Conservation (phyloP, 164 flowering plant species). For the Warburgia ugandensis region DNA sequence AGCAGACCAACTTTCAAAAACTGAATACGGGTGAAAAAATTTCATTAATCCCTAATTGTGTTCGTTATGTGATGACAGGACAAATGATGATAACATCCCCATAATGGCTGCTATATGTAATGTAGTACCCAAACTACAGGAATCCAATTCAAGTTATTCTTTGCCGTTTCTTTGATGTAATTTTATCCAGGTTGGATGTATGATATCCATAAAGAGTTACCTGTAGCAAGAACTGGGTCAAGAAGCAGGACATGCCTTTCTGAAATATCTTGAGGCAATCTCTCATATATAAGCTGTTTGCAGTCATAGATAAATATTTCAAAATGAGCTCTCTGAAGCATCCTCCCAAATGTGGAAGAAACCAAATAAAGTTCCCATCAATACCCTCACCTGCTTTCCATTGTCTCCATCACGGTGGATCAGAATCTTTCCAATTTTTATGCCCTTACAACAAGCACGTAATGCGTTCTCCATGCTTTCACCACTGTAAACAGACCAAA, state of each 20-base stretch:
- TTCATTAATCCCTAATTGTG: no score
- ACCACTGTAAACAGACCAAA: conserved; percentile 44
- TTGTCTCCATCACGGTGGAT: conserved; percentile 97
- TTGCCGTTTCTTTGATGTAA: no score
- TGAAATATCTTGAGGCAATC: conserved; percentile 84
- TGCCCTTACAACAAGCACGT: conserved; percentile 98
- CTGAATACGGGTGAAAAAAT: no score
- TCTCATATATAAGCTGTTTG: conserved; percentile 83
- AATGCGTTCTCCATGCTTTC: conserved; percentile 99
- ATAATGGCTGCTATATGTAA: no score
- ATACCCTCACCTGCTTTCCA: conserved; percentile 92
- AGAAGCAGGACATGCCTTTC: conserved; percentile 92
- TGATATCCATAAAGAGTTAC: no score
- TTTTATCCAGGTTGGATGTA: no score
- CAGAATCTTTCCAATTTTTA: conserved; percentile 93
- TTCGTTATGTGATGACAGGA: no score
- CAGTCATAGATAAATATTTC: conserved; percentile 1
- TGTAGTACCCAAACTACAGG: no score
- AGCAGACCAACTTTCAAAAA: no score
- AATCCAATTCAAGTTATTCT: no score
- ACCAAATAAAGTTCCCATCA: no score
- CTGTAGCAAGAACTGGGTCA: conserved; percentile 97
- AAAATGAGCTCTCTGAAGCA: not conserved
- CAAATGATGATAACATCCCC: no score
- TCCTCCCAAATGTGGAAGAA: not conserved